Base-by-base conservation (phyloP, 1,139 yeast genomes). In the Pichia cactophila region DNA sequence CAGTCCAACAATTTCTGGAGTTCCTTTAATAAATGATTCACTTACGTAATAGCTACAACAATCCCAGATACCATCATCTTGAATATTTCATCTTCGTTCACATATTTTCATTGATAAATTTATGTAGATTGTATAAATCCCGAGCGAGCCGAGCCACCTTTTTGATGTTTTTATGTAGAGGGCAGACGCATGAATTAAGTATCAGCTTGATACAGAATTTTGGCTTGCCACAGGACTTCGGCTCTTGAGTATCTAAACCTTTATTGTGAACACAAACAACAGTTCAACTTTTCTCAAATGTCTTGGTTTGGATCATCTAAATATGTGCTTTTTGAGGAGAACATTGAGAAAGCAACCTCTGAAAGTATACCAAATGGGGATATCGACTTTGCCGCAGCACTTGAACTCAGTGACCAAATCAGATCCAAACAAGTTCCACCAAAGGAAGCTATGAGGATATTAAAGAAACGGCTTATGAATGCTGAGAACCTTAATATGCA, bases 291-390 rank as follows among this genome's bases (percentile, higher is more conserved):
- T 23, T 5, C 23, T 23, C 5, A 23, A 5, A 79, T 79, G 84
- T 75, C 89, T 44, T 83, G 90, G 90, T 83, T 83, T 63, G 68
- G 77, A 28, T 62, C 68, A 10, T 48, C 50, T 33, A 68, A 71
- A 20, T 66, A 74, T 17, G 68, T 73, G 5, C 74, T 75, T 23
- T 70, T 86, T 42, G 95, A 86, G 55, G 74, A 72, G 50, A 78
- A 83, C 58, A 79, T 90, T 46, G 77, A 76, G 48, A 80, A 77
- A 56, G 96, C 97, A 14, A 89, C 97, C 0, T 83, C 92, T 35
- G 96, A 88, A 65, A 71, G 86, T 23, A 84, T 92, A 47, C 97
- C 97, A 3, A 82, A 86, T 61, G 98, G 97, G 3, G 96, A 89
- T 59, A 75, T 87, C 49, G 97, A 92, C 59, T 74, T 87, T 54